These are phyloP conservation scores for Acer yangbiense DNA, from an alignment of 345 rosid species.

Conservation along the genomic window DNA sequence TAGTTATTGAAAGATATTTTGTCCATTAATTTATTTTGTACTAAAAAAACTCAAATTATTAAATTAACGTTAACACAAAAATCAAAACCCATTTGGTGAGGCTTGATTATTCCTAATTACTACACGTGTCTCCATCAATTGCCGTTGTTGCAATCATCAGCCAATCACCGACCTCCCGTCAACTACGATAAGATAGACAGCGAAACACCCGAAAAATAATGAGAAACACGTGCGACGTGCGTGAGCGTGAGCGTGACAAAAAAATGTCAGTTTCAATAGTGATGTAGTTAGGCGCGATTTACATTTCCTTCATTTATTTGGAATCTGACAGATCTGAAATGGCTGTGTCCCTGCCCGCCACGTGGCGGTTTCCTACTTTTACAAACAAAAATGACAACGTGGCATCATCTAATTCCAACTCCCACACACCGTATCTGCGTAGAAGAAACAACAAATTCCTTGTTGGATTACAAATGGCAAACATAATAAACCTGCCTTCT, in stretches of 20 bases:
- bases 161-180: background rate
- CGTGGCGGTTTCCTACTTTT: slow-evolving; percentile 26
- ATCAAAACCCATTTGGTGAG: no score
- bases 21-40: no score
- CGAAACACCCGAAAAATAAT: background rate
- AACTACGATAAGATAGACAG: background rate
- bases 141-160: background rate
- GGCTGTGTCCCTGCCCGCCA: slow-evolving; percentile 11
- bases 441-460: background rate
- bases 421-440: background rate
- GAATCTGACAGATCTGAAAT: background rate
- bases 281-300: background rate
- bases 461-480: background rate
- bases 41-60: no score
- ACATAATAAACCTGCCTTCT: background rate
- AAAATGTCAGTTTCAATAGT: background rate
- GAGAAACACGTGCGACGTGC: background rate
- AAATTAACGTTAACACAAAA: no score
- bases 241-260: background rate
- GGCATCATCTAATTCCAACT: slow-evolving; percentile 11
- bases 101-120: background rate
- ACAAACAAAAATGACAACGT: background rate
- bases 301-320: background rate
- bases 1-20: no score
- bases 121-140: background rate